Conservation (phyloP, 257 asterid species). For the Catharanthus roseus region DNA sequence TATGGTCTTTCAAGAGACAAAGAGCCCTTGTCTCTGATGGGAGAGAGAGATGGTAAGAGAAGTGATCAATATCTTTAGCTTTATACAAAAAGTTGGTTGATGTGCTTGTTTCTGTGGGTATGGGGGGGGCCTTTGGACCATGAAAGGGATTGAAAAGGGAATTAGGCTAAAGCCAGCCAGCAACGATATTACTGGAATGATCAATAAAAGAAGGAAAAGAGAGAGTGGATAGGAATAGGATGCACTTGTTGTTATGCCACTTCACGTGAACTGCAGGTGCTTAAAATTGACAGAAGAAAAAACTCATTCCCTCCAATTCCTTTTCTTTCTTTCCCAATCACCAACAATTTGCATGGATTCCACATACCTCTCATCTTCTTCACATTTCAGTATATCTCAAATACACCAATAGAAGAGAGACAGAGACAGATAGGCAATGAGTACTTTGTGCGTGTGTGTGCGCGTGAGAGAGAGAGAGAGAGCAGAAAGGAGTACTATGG, state of each 20-base stretch:
- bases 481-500: background rate
- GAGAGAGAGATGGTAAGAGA: too few species aligned
- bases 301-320: slow-evolving; percentile 3
- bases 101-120: background rate
- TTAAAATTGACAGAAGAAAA: slow-evolving; percentile 15
- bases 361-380: slow-evolving; percentile 5
- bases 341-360: slow-evolving; percentile 14
- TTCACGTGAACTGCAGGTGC: slow-evolving; percentile 23
- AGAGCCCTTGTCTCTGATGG: too few species aligned
- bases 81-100: slow-evolving; percentile 10
- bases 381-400: background rate
- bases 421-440: background rate
- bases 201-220: background rate
- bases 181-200: slow-evolving; percentile 3
- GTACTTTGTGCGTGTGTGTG: background rate
- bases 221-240: slow-evolving; percentile 11
- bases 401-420: background rate
- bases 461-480: background rate
- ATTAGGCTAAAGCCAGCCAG: too few species aligned
- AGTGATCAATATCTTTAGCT: slow-evolving; percentile 10
- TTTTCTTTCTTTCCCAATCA: background rate
- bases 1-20: background rate
- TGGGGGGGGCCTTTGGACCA: slow-evolving; percentile 1
- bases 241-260: slow-evolving; percentile 13
- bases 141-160: slow-evolving; percentile 19